Conservation (phyloP, 1,284 basidiomycete species). For the Afroboletus lepidellus region DNA sequence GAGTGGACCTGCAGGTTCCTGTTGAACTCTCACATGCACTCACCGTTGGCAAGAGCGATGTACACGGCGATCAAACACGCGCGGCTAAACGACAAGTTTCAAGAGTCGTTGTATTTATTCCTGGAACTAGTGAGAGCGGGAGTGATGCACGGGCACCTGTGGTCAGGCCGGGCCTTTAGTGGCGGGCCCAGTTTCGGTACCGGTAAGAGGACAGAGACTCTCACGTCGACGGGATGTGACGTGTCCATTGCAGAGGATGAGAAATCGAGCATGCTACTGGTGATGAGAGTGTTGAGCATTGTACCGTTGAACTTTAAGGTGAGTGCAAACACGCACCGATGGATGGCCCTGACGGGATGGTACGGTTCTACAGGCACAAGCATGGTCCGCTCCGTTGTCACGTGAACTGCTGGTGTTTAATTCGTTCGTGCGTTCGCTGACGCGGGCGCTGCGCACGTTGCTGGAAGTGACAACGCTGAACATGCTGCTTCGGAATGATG, state of each 20-base stretch:
- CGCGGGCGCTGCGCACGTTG: constrained; percentile 86
- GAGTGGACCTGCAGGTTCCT: constrained; percentile 64
- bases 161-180: constrained; percentile 85
- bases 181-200: constrained; percentile 95
- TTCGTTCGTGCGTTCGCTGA: constrained; percentile 89
- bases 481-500: constrained; percentile 88
- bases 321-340: constrained; percentile 23
- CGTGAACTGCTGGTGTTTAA: constrained; percentile 98
- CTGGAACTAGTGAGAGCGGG: constrained; percentile 92
- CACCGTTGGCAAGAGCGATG: constrained; percentile 88
- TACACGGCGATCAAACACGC: constrained; percentile 75
- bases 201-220: constrained; percentile 46
- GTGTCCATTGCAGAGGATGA: constrained; percentile 67
- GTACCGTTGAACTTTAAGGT: constrained; percentile 93
- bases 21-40: constrained; percentile 85
- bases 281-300: constrained; percentile 95
- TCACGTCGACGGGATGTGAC: constrained; percentile 8
- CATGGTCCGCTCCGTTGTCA: constrained; percentile 94
- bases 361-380: constrained; percentile 53
- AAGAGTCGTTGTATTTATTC: constrained; percentile 92
- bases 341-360: constrained; percentile 9
- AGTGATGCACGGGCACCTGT: constrained; percentile 91
- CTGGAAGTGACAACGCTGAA: constrained; percentile 91
- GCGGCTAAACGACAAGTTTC: constrained; percentile 95
- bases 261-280: constrained; percentile 88